Conservation (phyloP, 805 yeast species). For the Pichia nanzhaoensis region DNA sequence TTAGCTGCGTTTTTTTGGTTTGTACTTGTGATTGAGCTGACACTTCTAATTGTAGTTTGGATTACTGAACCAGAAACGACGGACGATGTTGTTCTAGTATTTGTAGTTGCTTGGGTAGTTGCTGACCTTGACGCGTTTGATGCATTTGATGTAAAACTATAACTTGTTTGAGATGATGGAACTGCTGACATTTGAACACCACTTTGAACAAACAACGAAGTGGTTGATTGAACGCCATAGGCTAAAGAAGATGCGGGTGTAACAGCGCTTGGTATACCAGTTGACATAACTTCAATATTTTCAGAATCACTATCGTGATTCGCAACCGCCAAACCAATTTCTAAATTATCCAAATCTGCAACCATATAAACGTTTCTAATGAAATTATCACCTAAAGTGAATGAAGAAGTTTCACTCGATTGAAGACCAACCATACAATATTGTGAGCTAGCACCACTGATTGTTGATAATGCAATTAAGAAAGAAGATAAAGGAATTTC, state of each 20-base stretch:
- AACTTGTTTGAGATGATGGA: slow-evolving; percentile 3
- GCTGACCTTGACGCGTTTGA: not conserved
- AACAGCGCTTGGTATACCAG: slow-evolving; percentile 43
- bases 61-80: not conserved
- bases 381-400: slow-evolving; percentile 50
- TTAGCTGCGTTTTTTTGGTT: not conserved
- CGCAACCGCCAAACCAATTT: slow-evolving; percentile 38
- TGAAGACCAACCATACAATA: slow-evolving; percentile 42
- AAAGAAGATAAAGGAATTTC: slow-evolving; percentile 38
- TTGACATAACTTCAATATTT: slow-evolving; percentile 33
- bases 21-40: slow-evolving; percentile 6
- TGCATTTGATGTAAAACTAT: not conserved
- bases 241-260: slow-evolving; percentile 40
- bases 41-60: not conserved
- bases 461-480: slow-evolving; percentile 17
- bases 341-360: slow-evolving; percentile 43
- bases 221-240: slow-evolving; percentile 19
- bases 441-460: slow-evolving; percentile 20
- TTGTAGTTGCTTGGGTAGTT: slow-evolving; percentile 2
- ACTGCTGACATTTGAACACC: slow-evolving; percentile 5
- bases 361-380: slow-evolving; percentile 47
- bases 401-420: slow-evolving; percentile 27
- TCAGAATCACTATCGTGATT: slow-evolving; percentile 26
- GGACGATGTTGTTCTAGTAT: not conserved
- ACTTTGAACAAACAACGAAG: slow-evolving; percentile 5